phyloP scores from a whole-genome alignment of 2,329 filamentous ascomycete species.

The Phaeosphaeriaceae sp. region DNA sequence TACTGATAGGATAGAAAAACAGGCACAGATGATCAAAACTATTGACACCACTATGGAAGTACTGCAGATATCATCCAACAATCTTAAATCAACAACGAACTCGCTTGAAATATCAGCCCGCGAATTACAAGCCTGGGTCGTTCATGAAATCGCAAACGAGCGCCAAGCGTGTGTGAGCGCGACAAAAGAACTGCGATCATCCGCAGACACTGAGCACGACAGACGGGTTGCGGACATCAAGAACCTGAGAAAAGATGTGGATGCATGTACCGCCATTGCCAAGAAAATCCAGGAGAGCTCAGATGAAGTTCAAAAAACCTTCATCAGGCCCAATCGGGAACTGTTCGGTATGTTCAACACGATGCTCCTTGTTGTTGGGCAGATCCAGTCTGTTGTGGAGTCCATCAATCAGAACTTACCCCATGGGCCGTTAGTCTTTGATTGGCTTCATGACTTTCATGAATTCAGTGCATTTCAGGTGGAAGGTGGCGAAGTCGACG shows the following conservation, averaged over 20 bases:
- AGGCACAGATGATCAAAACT: neutral
- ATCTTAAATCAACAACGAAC: slow-evolving; percentile 1
- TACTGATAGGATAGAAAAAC: neutral
- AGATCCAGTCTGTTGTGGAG: neutral
- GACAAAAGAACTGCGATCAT: slow-evolving; percentile 5
- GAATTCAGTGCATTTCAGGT: neutral
- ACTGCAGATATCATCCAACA: slow-evolving; percentile 4
- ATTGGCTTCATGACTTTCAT: neutral
- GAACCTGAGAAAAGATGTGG: neutral
- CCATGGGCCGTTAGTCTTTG: neutral
- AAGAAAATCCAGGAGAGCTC: too few species aligned
- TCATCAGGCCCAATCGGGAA: slow-evolving; percentile 12
- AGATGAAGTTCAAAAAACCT: slow-evolving; percentile 4
- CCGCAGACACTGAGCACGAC: slow-evolving; percentile 1
- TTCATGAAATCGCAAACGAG: neutral
- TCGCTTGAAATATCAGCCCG: neutral
- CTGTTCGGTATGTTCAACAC: slow-evolving; percentile 6
- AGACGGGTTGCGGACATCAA: neutral
- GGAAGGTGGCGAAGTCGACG: neutral
- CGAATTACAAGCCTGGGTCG: too few species aligned
- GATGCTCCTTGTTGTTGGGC: slow-evolving; percentile 3
- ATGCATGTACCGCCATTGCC: neutral
- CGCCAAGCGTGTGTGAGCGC: neutral
- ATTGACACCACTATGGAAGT: neutral
- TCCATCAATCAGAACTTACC: slow-evolving; percentile 17